These are phyloP conservation scores for Mycosarcoma mackinlayi DNA, from an alignment of 1,284 basidiomycete species.

Conservation along the genomic window DNA sequence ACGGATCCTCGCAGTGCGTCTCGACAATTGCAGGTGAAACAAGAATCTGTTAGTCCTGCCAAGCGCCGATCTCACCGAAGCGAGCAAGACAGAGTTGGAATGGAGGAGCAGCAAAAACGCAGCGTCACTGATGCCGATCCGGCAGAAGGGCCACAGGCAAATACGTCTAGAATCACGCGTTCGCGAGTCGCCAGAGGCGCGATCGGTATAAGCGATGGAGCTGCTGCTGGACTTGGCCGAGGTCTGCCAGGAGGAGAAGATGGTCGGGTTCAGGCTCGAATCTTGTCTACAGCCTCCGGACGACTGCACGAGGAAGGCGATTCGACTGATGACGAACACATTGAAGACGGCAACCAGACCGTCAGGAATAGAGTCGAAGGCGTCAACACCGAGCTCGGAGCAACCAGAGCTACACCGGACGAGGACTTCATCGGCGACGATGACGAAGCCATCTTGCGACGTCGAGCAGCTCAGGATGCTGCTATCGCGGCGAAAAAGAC, in stretches of 20 bases:
- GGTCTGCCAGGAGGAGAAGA: slow-evolving; percentile 17
- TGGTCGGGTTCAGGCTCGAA: slow-evolving; percentile 6
- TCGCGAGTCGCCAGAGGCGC: not conserved
- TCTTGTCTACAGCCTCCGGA: slow-evolving; percentile 33
- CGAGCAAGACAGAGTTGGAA: not conserved
- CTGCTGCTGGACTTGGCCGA: slow-evolving; percentile 23
- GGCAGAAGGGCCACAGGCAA: not conserved
- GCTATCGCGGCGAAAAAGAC: slow-evolving; percentile 28
- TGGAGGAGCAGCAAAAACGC: not conserved
- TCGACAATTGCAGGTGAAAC: slow-evolving; percentile 21
- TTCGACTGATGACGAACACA: slow-evolving; percentile 10
- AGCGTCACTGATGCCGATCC: not conserved
- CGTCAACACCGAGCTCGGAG: slow-evolving; percentile 7
- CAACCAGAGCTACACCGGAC: slow-evolving; percentile 27
- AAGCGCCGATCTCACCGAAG: slow-evolving; percentile 13
- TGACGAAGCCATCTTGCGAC: slow-evolving; percentile 21
- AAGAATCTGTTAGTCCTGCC: slow-evolving; percentile 26
- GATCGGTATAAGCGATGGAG: not conserved
- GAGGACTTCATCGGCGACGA: slow-evolving; percentile 40
- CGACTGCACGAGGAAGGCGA: slow-evolving; percentile 31
- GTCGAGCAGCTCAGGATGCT: slow-evolving; percentile 31
- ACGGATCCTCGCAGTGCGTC: slow-evolving; percentile 13
- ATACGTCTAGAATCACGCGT: not conserved
- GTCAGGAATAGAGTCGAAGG: slow-evolving; percentile 7
- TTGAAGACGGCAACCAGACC: not conserved